A percentile compares a stretch with the other conserved stretches of the same genome.
These are phyloP conservation scores for Cavenderia fasciculata DNA, from an alignment of 78 protist species.

Conservation along the genomic window DNA sequence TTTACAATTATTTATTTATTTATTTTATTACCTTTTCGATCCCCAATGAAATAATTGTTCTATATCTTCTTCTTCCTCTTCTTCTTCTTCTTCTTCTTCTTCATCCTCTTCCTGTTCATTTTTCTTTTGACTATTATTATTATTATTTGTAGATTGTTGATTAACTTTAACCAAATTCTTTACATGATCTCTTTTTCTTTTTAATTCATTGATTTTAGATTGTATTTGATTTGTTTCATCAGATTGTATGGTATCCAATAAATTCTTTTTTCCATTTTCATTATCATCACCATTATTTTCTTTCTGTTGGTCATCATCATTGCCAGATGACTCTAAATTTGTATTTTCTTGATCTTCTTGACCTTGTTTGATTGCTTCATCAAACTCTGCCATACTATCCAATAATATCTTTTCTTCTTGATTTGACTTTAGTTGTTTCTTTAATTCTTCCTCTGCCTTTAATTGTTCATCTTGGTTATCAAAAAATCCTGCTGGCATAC, in stretches of 20 bases:
- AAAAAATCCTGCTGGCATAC: slow-evolving; percentile 26
- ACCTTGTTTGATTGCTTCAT: neutral
- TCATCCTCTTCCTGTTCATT: neutral
- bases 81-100: slow-evolving; percentile 3
- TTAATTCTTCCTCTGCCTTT: slow-evolving; percentile 29
- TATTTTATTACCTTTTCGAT: slow-evolving; percentile 4
- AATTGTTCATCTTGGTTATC: slow-evolving; percentile 35
- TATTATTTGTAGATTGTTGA: neutral
- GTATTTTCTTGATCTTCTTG: neutral
- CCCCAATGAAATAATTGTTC: slow-evolving; percentile 6
- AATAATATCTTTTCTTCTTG: neutral
- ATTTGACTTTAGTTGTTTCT: neutral
- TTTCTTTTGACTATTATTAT: neutral
- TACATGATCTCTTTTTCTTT: neutral
- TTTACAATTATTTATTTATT: too few relatives aligned
- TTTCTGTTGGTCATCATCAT: too few relatives aligned
- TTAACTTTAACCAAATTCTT: neutral
- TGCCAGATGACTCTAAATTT: neutral
- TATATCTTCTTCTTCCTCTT: neutral
- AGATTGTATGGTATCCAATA: too few relatives aligned
- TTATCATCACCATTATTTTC: neutral
- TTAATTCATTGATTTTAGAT: neutral
- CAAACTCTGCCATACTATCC: slow-evolving; percentile 13
- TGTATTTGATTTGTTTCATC: too few relatives aligned
- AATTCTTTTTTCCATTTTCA: neutral